Base-by-base conservation (phyloP, 2,329 filamentous ascomycete genomes). In the Didymellaceae sp. region DNA sequence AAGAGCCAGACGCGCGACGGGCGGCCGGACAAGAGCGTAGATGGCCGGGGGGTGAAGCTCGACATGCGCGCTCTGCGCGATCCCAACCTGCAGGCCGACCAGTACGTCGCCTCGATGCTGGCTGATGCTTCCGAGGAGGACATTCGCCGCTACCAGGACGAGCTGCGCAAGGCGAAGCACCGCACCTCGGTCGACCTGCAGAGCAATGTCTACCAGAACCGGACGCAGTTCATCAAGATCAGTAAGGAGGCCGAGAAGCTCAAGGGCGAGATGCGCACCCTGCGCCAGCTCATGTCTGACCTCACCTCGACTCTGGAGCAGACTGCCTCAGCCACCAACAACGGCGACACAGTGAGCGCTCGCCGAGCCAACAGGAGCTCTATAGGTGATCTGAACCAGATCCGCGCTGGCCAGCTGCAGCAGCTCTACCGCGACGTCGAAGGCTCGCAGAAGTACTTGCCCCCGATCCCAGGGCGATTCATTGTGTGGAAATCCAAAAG, bases 161-260 rank as follows among this genome's bases (percentile, higher is more conserved):
- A 86, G 17, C 78, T 97, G 33, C 86, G 86, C 58, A 88, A 87
- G 63, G 80, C 94, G 48, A 93, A 93, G 74, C 82, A 83, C 59
- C 85, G 89, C 47, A 91, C 91, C 7, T 87, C 88, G 5, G 82
- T 86, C 39, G 92, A 97, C 63, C 80, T 99, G 17, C 93, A 97
- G 74, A 90, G 95, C 68, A 97, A 92, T 74, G 89, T 99, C 41
- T 93, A 96, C 75, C 92, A 97, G 73, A 99, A 99, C 74, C 86
- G 94, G 39, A 96, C 91, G 0, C 94, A 97, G 67, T 99, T 99
- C 70, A 97, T 99, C 80, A 96, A 96, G 75, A 97, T 99, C 74
- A 97, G 92, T 71, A 97, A 97, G 75, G 94, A 99, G 77, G 94
- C 95, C 2, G 94, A 99, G 75, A 97, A 96, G 77, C 84, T 99